Percentiles rank a stretch among this genome's conserved stretches.
Evolutionary conservation across 225 moss, liverwort and hornwort species (phyloP).

Genomic region (Ulota crispa): DNA sequence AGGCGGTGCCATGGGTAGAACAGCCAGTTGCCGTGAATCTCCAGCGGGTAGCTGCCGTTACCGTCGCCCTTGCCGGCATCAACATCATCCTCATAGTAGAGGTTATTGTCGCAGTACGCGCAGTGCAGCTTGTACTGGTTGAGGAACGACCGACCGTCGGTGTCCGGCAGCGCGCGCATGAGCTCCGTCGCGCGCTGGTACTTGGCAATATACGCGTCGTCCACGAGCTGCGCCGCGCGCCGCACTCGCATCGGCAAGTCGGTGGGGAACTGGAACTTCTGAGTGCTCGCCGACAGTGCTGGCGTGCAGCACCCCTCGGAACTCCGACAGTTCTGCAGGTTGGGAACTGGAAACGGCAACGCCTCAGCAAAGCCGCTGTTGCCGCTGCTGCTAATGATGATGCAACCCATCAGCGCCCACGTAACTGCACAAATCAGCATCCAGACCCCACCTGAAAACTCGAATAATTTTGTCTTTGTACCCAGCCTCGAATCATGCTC

Average conservation of each 20-base stretch:
- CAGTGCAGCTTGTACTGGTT: conserved; percentile 45
- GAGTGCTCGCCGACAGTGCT: not conserved
- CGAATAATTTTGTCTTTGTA: no score
- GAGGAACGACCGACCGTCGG: conserved; percentile 32
- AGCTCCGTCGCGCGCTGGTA: conserved; percentile 25
- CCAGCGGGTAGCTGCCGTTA: not conserved
- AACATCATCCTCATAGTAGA: conserved; percentile 13
- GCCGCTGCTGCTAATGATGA: not conserved
- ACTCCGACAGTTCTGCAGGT: conserved; percentile 1
- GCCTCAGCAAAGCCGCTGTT: not conserved
- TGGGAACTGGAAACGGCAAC: conserved; percentile 22
- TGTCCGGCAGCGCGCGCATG: conserved; percentile 38
- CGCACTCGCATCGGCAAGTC: conserved; percentile 15
- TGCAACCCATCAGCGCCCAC: not conserved
- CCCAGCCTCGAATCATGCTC: no score
- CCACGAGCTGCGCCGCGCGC: conserved; percentile 18
- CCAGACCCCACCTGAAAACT: not conserved
- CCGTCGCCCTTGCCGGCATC: no score
- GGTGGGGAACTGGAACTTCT: not conserved
- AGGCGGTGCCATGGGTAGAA: conserved; percentile 48
- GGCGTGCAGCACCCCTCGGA: conserved; percentile 21
- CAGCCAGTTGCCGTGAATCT: conserved; percentile 42
- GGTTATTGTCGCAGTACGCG: conserved; percentile 36
- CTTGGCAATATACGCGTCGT: conserved; percentile 29
- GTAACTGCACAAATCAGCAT: not conserved